A percentile compares a stretch with the other conserved stretches of the same genome.
Conservation (phyloP, 495 filamentous ascomycete genomes). For the Immersiella caudata region DNA sequence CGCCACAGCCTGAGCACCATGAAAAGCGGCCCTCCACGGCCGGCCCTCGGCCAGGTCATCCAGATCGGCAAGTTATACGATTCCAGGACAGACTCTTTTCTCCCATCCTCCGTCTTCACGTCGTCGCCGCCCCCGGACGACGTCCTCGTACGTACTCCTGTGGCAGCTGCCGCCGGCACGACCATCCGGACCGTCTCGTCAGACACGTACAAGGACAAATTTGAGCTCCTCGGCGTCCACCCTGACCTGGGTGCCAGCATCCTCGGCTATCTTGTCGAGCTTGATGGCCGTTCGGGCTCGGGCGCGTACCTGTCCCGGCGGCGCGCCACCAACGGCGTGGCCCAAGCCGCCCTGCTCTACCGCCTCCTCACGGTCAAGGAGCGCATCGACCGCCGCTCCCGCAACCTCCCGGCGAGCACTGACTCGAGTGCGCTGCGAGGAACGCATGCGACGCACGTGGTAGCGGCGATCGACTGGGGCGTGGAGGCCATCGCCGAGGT, state of each 20-base stretch:
- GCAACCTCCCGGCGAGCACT: neutral
- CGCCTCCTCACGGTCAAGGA: neutral
- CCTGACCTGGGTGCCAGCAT: conserved; percentile 18
- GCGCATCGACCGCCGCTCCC: neutral
- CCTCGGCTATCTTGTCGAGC: neutral
- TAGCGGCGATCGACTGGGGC: conserved; percentile 12
- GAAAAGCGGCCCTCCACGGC: conserved; percentile 1
- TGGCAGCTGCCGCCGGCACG: neutral
- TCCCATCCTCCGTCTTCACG: conserved; percentile 2
- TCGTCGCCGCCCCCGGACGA: neutral
- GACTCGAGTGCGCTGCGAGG: neutral
- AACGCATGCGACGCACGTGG: neutral
- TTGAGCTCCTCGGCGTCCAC: neutral
- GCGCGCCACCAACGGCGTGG: neutral
- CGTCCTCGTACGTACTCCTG: neutral
- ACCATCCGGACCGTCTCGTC: neutral
- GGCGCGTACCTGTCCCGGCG: neutral
- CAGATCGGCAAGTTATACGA: conserved; percentile 10
- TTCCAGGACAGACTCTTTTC: conserved; percentile 12
- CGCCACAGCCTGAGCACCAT: too few species aligned
- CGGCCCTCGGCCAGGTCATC: conserved; percentile 10
- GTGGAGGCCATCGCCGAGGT: neutral
- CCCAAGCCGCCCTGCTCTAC: conserved; percentile 1
- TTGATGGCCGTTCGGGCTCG: neutral
- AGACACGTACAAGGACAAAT: conserved; percentile 16